These are phyloP conservation scores for Quercus tomentella DNA, from an alignment of 331 rosid species.

Conservation along the genomic window DNA sequence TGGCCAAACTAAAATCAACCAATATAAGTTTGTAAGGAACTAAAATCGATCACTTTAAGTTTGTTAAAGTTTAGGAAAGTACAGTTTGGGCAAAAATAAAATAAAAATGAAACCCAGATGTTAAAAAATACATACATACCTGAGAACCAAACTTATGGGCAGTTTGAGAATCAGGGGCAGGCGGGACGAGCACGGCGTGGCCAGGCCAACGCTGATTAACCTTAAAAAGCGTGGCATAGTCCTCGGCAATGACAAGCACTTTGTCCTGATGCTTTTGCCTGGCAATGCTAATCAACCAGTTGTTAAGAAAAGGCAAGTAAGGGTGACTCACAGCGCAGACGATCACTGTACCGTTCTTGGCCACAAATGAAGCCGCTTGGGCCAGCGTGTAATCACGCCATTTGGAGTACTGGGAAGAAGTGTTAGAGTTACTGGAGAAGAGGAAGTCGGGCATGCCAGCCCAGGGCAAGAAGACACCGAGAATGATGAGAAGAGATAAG, in stretches of 20 bases:
- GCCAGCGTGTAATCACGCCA: slow-evolving; percentile 73
- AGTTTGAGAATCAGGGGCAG: slow-evolving; percentile 79
- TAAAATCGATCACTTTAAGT: too few relatives aligned
- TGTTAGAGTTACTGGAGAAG: slow-evolving; percentile 32
- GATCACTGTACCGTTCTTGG: slow-evolving; percentile 75
- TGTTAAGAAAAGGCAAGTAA: slow-evolving; percentile 84
- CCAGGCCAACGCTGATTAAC: slow-evolving; percentile 96
- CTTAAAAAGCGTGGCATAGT: slow-evolving; percentile 71
- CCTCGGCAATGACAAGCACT: slow-evolving; percentile 99
- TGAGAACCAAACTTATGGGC: slow-evolving; percentile 94
- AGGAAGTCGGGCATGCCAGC: slow-evolving; percentile 41
- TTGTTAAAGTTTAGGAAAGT: too few relatives aligned
- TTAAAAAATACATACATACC: slow-evolving; percentile 32
- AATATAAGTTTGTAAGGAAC: too few relatives aligned
- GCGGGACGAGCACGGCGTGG: slow-evolving; percentile 89
- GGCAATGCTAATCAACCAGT: slow-evolving; percentile 83
- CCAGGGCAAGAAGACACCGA: slow-evolving; percentile 79
- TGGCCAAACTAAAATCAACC: too few relatives aligned
- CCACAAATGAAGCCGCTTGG: slow-evolving; percentile 75
- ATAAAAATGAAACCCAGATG: background rate
- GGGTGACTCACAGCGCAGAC: slow-evolving; percentile 94
- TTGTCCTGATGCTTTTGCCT: slow-evolving; percentile 77
- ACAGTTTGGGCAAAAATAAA: too few relatives aligned
- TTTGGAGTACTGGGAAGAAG: slow-evolving; percentile 33
- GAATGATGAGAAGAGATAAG: slow-evolving; percentile 44